Base-by-base conservation (phyloP, 768 basidiomycete species). In the Boletellus sp. region DNA sequence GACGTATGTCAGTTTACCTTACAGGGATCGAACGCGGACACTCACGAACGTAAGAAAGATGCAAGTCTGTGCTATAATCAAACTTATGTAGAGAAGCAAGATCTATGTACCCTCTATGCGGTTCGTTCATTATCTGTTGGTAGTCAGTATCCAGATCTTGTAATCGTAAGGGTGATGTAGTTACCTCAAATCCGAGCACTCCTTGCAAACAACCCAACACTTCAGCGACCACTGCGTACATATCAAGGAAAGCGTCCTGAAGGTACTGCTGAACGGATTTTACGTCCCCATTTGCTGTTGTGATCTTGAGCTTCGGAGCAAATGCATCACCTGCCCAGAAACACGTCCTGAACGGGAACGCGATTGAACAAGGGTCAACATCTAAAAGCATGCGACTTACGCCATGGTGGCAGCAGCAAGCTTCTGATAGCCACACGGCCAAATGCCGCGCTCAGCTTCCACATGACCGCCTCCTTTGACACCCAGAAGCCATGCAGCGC, bases 361-460 rank as follows among this genome's bases (percentile, higher is more conserved):
- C 20, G 47, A 3, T 33, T 22, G 9, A 39, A 43, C n/a, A 35
- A 47, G 50, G 31, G 38, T 50, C n/a, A 37, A 3, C 38, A 9
- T 24, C 26, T 13, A 41, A 7, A 26, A 48, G 51, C 42, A 47
- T 20, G 16, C 12, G 26, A 77, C 84, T 58, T 61, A 90, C 87
- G 90, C 83, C 90, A 96, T 93, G 0, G 94, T 97, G 1, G 92
- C 81, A 24, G 90, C 87, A n/a, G 87, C 85, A 17, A 97, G 74
- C 62, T 97, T 96, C 64, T 90, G 87, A 65, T 97, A 97, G 3
- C 94, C 94, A 51, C 87, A 90, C 0, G 93, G 93, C 94, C 94
- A 96, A 2, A 93, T 61, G 1, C 94, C 92, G 6, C 88, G 74
- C 59, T 94, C 92, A 2, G 77, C 79, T 57, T 90, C 85, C 11